Conservation (phyloP, 495 filamentous ascomycete genomes). For the Hapsidospora chrysogenum region DNA sequence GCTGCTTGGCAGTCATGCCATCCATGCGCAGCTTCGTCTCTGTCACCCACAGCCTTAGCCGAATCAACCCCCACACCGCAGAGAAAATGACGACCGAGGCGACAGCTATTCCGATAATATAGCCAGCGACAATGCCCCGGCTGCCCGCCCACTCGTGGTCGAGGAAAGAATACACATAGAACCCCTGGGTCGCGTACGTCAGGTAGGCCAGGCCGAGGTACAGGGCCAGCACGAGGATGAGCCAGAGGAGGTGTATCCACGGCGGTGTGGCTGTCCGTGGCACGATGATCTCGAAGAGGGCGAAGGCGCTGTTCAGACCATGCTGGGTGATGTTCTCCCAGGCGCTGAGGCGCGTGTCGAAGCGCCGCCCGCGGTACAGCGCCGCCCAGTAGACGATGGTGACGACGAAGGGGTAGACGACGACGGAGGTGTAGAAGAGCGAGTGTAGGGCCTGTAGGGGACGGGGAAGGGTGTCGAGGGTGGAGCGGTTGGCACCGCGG, state of each 20-base stretch:
- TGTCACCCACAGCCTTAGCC: too few relatives aligned
- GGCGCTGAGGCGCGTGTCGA: constrained; percentile 25
- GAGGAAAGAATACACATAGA: constrained; percentile 63
- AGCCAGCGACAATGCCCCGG: constrained; percentile 32
- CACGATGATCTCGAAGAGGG: constrained; percentile 53
- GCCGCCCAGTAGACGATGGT: constrained; percentile 45
- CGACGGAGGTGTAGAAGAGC: constrained; percentile 47
- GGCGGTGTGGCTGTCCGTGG: constrained; percentile 36
- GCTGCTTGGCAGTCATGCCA: too few relatives aligned
- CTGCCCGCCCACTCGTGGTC: constrained; percentile 28
- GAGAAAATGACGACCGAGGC: constrained; percentile 49
- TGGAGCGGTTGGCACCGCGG: constrained; percentile 29
- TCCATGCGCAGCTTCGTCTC: too few relatives aligned
- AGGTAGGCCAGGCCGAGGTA: constrained; percentile 66
- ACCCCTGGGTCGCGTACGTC: constrained; percentile 47
- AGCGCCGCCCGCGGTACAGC: constrained; percentile 36
- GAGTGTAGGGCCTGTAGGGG: constrained; percentile 47
- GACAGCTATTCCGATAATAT: constrained; percentile 45
- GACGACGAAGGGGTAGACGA: constrained; percentile 54
- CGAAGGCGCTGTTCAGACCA: constrained; percentile 53
- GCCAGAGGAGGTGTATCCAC: constrained; percentile 35
- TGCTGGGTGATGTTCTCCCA: constrained; percentile 70
- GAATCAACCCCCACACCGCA: too few relatives aligned
- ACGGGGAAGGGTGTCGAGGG: constrained; percentile 44
- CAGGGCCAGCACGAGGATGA: constrained; percentile 44